Evolutionary conservation across 768 basidiomycete species (phyloP).

Genomic region (Lyophyllum atratum): DNA sequence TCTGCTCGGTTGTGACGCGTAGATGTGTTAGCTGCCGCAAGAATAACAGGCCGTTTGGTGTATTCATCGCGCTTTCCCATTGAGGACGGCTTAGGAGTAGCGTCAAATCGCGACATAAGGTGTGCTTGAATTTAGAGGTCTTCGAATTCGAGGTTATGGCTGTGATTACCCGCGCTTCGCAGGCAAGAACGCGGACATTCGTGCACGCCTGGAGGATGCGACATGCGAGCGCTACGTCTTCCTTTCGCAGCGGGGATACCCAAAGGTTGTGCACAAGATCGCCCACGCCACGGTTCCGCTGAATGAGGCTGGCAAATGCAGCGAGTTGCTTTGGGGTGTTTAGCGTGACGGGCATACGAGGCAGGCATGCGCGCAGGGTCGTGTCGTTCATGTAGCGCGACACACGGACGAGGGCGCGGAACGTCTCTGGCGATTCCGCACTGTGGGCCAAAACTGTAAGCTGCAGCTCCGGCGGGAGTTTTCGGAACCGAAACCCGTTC

Average conservation of each 20-base stretch:
- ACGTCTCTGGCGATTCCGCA: constrained; percentile 30
- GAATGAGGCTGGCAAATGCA: constrained; percentile 26
- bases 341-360: constrained; percentile 33
- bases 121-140: constrained; percentile 25
- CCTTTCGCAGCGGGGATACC: constrained; percentile 32
- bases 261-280: constrained; percentile 32
- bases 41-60: constrained; percentile 26
- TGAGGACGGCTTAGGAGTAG: constrained; percentile 27
- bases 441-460: constrained; percentile 30
- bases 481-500: constrained; percentile 26
- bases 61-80: constrained; percentile 23
- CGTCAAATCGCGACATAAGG: constrained; percentile 30
- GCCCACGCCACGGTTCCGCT: constrained; percentile 2
- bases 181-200: constrained; percentile 31
- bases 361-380: constrained; percentile 34
- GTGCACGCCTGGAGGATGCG: constrained; percentile 31
- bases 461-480: constrained; percentile 34
- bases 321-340: constrained; percentile 30
- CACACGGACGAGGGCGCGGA: constrained; percentile 33
- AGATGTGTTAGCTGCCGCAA: constrained; percentile 33
- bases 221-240: constrained; percentile 13
- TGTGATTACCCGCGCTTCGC: constrained; percentile 28
- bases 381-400: constrained; percentile 30
- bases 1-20: constrained; percentile 31
- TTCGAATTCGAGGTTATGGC: constrained; percentile 19